Evolutionary conservation across 1,284 basidiomycete species (phyloP).

Genomic region (Athelia sp.): DNA sequence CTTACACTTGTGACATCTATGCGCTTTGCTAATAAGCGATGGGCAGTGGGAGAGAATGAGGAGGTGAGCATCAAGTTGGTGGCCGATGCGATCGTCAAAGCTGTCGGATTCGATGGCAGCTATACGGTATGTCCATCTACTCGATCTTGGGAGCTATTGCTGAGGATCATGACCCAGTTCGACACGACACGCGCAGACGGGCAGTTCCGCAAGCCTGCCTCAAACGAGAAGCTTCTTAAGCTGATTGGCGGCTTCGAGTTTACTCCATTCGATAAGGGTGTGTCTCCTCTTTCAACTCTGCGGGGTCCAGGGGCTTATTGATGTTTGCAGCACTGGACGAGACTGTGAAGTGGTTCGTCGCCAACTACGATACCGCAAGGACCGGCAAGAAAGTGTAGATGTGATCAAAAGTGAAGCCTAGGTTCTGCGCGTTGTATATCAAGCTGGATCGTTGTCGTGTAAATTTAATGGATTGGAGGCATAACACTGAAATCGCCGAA

Average conservation of each 20-base stretch:
- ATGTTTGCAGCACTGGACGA: constrained; percentile 52
- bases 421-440: too few relatives aligned
- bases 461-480: too few relatives aligned
- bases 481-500: too few relatives aligned
- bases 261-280: constrained; percentile 79
- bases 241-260: constrained; percentile 76
- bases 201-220: constrained; percentile 92
- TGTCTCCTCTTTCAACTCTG: constrained; percentile 11
- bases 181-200: constrained; percentile 74
- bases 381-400: constrained; percentile 34
- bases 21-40: not conserved
- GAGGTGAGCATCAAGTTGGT: constrained; percentile 87
- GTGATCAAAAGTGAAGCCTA: too few relatives aligned
- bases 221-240: constrained; percentile 75
- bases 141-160: constrained; percentile 4
- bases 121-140: constrained; percentile 45
- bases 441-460: too few relatives aligned
- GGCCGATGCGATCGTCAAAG: constrained; percentile 79
- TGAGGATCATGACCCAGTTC: constrained; percentile 35
- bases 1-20: not conserved
- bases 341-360: constrained; percentile 76
- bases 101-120: constrained; percentile 69
- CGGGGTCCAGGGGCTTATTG: constrained; percentile 3
- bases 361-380: constrained; percentile 66
- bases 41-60: constrained; percentile 77